These are phyloP conservation scores for Pilatotrama ljubarskyi DNA, from an alignment of 768 basidiomycete genomes.

Conservation along the genomic window DNA sequence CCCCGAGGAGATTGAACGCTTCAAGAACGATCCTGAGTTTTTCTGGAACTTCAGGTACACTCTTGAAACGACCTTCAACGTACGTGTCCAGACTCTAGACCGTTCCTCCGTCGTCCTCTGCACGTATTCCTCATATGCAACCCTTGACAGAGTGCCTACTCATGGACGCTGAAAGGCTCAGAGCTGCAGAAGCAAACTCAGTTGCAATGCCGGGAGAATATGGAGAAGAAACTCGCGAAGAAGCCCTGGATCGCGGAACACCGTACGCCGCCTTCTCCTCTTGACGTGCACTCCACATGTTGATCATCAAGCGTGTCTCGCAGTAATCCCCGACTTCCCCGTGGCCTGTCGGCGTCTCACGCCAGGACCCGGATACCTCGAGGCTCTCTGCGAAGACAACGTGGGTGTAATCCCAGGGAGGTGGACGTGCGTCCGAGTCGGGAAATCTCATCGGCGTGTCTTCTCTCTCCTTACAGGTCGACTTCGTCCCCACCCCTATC, in stretches of 20 bases:
- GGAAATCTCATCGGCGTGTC: not conserved
- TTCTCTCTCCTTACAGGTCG: constrained; percentile 38
- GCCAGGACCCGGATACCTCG: constrained; percentile 67
- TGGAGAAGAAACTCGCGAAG: constrained; percentile 51
- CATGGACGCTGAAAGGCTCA: constrained; percentile 41
- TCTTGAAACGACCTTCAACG: constrained; percentile 52
- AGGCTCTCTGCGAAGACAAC: constrained; percentile 63
- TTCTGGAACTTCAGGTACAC: constrained; percentile 50
- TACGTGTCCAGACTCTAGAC: constrained; percentile 26
- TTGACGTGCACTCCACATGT: not conserved
- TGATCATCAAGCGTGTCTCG: not conserved
- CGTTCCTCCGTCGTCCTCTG: not conserved
- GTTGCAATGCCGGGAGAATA: constrained; percentile 42
- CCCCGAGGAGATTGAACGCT: constrained; percentile 49
- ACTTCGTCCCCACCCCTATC: constrained; percentile 53
- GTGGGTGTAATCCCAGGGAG: constrained; percentile 33
- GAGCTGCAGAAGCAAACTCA: constrained; percentile 39
- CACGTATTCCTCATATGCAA: constrained; percentile 28
- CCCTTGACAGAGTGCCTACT: constrained; percentile 31
- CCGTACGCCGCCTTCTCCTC: constrained; percentile 32
- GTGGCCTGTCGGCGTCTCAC: constrained; percentile 65
- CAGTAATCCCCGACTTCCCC: constrained; percentile 61
- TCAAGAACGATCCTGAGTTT: constrained; percentile 45
- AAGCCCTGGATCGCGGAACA: constrained; percentile 64
- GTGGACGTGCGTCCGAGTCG: not conserved